phyloP scores from a whole-genome alignment of 345 rosid species.

The Kernera saxatilis region DNA sequence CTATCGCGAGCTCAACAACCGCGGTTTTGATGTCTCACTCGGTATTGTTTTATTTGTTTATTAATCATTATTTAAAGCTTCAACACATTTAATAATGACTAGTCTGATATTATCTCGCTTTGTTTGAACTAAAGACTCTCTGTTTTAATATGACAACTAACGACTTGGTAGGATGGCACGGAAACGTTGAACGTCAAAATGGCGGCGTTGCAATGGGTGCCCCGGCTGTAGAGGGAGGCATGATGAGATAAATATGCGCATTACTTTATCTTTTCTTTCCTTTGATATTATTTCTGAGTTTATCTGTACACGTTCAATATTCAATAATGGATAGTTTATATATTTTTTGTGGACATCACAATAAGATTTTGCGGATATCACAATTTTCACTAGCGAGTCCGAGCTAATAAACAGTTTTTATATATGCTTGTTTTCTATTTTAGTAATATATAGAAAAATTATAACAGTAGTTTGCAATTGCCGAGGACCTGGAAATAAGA shows the following conservation, averaged over 20 bases:
- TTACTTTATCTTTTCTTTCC: not conserved
- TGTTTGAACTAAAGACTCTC: not conserved
- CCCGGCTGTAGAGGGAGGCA: slow-evolving; percentile 13
- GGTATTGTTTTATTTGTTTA: slow-evolving; percentile 16
- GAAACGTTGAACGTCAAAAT: slow-evolving; percentile 8
- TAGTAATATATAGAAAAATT: not conserved
- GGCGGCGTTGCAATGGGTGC: not conserved
- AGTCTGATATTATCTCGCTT: not conserved
- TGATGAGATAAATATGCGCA: slow-evolving; percentile 11
- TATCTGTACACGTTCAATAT: not conserved
- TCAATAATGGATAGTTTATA: not conserved
- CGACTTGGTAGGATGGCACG: not conserved
- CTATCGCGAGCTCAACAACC: slow-evolving; percentile 53
- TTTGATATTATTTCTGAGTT: not conserved
- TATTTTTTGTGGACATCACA: no score
- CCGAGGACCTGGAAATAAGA: not conserved
- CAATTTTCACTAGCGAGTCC: no score
- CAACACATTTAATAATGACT: not conserved
- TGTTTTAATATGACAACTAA: not conserved
- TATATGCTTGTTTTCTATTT: not conserved
- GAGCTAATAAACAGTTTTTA: no score
- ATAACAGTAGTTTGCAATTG: not conserved
- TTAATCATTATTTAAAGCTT: not conserved
- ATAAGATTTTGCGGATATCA: no score
- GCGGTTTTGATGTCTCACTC: slow-evolving; percentile 60